Base-by-base conservation (phyloP, 2,329 filamentous ascomycete genomes). In the Pezicula rhizophila region DNA sequence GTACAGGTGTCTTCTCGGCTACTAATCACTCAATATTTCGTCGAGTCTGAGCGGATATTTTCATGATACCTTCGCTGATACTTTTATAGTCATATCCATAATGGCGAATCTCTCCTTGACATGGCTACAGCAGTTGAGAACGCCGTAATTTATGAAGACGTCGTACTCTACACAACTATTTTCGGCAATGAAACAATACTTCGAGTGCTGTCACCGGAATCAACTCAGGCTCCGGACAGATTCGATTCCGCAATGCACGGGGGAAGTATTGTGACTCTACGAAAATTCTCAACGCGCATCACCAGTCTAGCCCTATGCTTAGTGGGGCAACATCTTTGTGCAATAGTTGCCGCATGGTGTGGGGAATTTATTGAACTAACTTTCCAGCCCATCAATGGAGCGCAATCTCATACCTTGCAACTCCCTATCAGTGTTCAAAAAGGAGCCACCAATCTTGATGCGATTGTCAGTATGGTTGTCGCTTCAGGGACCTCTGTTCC, bases 391-490 rank as follows among this genome's bases (percentile, higher is more conserved):
- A 38, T 58, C 17, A 12, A 33, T n/a, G 49, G 43, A 8, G 38
- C 26, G n/a, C 26, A 26, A 31, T 38, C 14, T 18, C 47, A 46
- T 15, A 37, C 45, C n/a, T 25, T 60, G 26, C 43, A 34, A 23
- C 44, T 59, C 18, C 44, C 54, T 10, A 17, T 42, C 7, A 38
- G 20, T 12, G 33, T 45, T 33, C 42, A 28, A 5, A 17, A 45
- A 10, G 42, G 31, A 2, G 20, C 33, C 3, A 28, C 48, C 17
- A 18, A 47, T 23, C 42, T 58, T 23, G 59, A 58, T 47, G 55
- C 56, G 26, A 49, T 64, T 14, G 51, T 53, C 28, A 64, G 61
- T 46, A 56, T 64, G 15, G 52, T 52, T n/a, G 38, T 58, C 12
- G 37, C 47, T 8, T 34, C 43, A 7, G 18, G 38, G 2, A 26